Evolutionary conservation across 164 flowering plant species (phyloP).

Genomic region (Santalum album): DNA sequence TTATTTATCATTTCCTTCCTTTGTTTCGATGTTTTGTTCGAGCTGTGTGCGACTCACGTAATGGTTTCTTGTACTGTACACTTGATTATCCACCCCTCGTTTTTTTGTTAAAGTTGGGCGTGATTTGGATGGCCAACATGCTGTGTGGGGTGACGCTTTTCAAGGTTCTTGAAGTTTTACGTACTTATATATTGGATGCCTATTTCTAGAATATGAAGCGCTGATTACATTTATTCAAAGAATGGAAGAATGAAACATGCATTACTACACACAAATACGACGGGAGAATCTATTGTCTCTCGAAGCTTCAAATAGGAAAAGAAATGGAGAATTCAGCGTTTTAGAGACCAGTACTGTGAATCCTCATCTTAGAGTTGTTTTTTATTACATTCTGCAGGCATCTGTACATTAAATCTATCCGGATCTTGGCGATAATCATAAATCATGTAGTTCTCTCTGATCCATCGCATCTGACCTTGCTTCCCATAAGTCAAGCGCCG

Average conservation of each 20-base stretch:
- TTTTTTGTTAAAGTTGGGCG: too few relatives aligned
- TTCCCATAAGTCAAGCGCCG: conserved; percentile 30
- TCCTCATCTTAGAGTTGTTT: conserved; percentile 25
- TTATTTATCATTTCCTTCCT: too few relatives aligned
- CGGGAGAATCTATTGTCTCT: conserved; percentile 1
- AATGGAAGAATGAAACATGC: neutral
- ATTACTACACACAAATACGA: neutral
- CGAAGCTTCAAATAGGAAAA: neutral
- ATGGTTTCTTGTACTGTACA: too few relatives aligned
- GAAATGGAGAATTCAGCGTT: neutral
- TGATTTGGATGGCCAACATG: too few relatives aligned
- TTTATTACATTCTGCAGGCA: conserved; percentile 56
- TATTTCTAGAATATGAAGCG: neutral
- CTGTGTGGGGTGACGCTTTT: too few relatives aligned
- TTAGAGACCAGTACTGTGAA: neutral
- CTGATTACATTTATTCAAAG: neutral
- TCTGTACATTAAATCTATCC: conserved; percentile 35
- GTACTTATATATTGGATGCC: too few relatives aligned
- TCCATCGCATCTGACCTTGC: conserved; percentile 47
- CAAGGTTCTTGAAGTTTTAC: too few relatives aligned
- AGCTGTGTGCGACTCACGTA: too few relatives aligned
- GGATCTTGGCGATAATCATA: conserved; percentile 69
- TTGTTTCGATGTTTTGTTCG: too few relatives aligned
- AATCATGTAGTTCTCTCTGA: conserved; percentile 51
- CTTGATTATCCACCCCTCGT: too few relatives aligned